Evolutionary conservation across 257 asterid genomes (phyloP).

Genomic region (Haberlea rhodopensis): DNA sequence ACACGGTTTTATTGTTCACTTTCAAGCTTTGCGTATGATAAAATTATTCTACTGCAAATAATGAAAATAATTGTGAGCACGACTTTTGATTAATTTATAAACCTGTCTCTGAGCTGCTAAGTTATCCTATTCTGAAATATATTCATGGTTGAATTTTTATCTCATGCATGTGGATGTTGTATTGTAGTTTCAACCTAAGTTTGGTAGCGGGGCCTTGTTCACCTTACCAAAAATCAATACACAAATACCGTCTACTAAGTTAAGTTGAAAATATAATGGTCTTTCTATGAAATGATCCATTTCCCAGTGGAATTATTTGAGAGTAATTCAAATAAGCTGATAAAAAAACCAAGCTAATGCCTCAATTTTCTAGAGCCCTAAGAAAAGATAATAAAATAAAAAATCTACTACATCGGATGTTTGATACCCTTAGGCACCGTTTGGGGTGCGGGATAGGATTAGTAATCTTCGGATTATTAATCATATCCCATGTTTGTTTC

Average conservation of each 20-base stretch:
- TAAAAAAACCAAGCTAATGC: background rate
- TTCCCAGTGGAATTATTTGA: background rate
- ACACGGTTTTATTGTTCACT: background rate
- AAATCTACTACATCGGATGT: no score
- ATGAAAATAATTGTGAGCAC: no score
- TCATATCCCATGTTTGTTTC: no score
- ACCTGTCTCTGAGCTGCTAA: no score
- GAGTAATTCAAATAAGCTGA: background rate
- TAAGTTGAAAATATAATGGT: background rate
- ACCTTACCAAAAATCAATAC: background rate
- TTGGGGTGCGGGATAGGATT: no score
- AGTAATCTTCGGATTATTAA: no score
- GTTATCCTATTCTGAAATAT: no score
- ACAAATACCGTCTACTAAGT: background rate
- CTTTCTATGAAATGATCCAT: background rate
- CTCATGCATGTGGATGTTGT: background rate
- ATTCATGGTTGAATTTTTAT: background rate
- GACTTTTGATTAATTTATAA: no score
- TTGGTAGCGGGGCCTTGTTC: background rate
- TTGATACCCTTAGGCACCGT: no score
- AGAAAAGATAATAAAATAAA: no score
- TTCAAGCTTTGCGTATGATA: background rate
- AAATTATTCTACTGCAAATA: no score
- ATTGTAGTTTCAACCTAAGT: background rate
- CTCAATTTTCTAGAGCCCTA: background rate